Evolutionary conservation across 352 stramenopile species (phyloP).

Genomic region (Phytophthora pisi): DNA sequence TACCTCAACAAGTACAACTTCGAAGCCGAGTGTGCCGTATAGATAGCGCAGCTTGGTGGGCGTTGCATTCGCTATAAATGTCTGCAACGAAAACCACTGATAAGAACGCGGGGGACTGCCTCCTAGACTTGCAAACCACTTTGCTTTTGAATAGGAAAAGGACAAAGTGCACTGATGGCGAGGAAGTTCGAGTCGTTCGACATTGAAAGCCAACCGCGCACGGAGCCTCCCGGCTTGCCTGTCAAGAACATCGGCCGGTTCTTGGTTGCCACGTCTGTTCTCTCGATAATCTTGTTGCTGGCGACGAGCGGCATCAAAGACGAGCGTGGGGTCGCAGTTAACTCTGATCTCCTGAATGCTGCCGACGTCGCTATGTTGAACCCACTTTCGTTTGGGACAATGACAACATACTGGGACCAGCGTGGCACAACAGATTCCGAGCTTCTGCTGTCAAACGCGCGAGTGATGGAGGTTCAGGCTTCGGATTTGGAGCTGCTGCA

Average conservation of each 20-base stretch:
- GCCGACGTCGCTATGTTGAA: conserved; percentile 11
- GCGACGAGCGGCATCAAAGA: conserved; percentile 21
- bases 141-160: conserved; percentile 1
- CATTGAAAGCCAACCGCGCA: conserved; percentile 3
- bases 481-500: conserved; percentile 61
- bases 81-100: conserved; percentile 7
- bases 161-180: conserved; percentile 9
- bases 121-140: not conserved
- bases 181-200: conserved; percentile 28
- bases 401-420: conserved; percentile 67
- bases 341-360: conserved; percentile 18
- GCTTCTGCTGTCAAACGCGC: conserved; percentile 33
- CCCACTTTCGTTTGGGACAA: conserved; percentile 51
- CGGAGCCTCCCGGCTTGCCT: conserved; percentile 7
- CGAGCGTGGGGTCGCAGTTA: conserved; percentile 4
- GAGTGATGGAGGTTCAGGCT: conserved; percentile 23
- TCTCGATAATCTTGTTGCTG: conserved; percentile 20
- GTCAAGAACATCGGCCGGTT: conserved; percentile 18
- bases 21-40: conserved; percentile 35
- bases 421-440: conserved; percentile 22
- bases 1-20: conserved; percentile 60
- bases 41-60: not conserved
- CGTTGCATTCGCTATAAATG: conserved; percentile 16
- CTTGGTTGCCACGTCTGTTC: conserved; percentile 14
- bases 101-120: conserved; percentile 14